Evolutionary conservation across 495 filamentous ascomycete genomes (phyloP), one percentile per base, ranked within the genome.

Genomic region (Cercophora scortea): DNA sequence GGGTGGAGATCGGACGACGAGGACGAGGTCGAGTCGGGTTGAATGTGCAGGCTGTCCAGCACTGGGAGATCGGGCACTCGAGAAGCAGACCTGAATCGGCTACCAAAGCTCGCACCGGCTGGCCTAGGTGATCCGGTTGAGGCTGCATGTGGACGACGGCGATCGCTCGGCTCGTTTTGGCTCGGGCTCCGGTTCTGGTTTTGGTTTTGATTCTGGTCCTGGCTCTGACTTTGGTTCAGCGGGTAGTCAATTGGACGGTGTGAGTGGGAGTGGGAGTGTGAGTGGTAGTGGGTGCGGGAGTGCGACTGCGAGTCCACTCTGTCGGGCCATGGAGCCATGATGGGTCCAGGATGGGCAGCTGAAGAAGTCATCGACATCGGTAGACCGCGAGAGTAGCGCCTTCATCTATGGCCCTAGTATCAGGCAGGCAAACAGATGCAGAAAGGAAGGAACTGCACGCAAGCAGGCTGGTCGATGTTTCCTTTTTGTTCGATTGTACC

Each of bases 1-100:
- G 63, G 56, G 43, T 65, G 62, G 38, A 72, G 55, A 47, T 60
- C 67, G 54, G 68, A 64, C 47, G 73, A 71, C 46, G 69, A 71
- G 16, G 69, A 72, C n/a, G 69, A 72, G 52, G 70, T 73, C 34
- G 71, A 73, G 41, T 71, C 68, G 57, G 52, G 47, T 16, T 62
- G 50, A 18, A 57, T 52, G 40, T 60, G 59, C 51, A 61, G 47
- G 35, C 39, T 61, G 40, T 64, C 53, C 59, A 61, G 50, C 32
- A 56, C 47, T 33, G 60, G 55, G 45, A 57, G 40, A 10, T 66
- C 49, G 1, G 51, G 18, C 10, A 59, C 44, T 32, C 57, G 57
- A 1, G 59, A 54, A 35, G 47, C 34, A 47, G 49, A 57, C 47
- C 49, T 40, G 49, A 62, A 60, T 33, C 59, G 57, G 44, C 38